phyloP scores from a whole-genome alignment of 1,284 basidiomycete genomes.

The Melampsora larici-populina region DNA sequence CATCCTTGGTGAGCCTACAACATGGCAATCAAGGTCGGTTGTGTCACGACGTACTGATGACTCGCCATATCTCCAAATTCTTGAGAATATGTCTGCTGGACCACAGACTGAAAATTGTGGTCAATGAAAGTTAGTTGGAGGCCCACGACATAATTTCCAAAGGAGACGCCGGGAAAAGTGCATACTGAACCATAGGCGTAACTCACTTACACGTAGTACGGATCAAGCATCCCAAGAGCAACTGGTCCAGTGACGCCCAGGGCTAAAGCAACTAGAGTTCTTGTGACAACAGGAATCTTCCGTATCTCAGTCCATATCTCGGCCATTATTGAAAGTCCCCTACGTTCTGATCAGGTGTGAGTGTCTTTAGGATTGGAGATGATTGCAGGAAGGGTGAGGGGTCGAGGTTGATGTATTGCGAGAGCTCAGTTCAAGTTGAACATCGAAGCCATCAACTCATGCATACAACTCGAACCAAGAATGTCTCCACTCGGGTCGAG shows the following conservation, averaged over 20 bases:
- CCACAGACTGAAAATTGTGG: constrained; percentile 12
- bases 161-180: neutral
- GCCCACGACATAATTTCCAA: neutral
- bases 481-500: too few relatives aligned
- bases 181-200: neutral
- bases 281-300: constrained; percentile 41
- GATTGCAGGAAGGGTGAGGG: too few relatives aligned
- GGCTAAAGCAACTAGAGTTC: constrained; percentile 29
- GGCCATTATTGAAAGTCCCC: neutral
- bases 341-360: too few relatives aligned
- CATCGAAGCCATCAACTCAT: too few relatives aligned
- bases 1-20: neutral
- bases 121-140: neutral
- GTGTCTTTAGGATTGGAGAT: too few relatives aligned
- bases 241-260: constrained; percentile 41
- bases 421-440: too few relatives aligned
- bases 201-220: constrained; percentile 43
- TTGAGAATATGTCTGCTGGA: constrained; percentile 32
- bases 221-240: constrained; percentile 31
- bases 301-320: constrained; percentile 32
- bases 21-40: neutral
- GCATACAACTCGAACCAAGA: too few relatives aligned
- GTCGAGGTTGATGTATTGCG: too few relatives aligned
- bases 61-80: constrained; percentile 38
- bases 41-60: constrained; percentile 24